Evolutionary conservation across 352 stramenopile genomes (phyloP).

Genomic region (Pythium vanterpoolii): DNA sequence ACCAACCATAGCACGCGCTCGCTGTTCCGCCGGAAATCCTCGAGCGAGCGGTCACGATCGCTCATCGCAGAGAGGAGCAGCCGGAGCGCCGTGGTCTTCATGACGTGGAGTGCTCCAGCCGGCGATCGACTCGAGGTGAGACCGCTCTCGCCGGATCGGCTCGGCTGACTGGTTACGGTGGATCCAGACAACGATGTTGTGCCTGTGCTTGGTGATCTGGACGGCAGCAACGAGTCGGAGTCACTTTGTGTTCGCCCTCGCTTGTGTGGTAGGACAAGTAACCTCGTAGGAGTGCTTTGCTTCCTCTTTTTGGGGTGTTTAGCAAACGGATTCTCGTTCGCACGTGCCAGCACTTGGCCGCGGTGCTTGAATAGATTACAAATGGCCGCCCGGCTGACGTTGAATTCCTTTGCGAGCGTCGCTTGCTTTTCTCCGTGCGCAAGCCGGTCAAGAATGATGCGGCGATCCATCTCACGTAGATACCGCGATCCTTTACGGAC

Average conservation of each 20-base stretch:
- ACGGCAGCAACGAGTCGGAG: neutral
- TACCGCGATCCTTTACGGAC: constrained; percentile 19
- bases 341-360: constrained; percentile 32
- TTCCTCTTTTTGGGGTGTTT: constrained; percentile 53
- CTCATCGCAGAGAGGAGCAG: too few species aligned
- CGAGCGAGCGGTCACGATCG: too few species aligned
- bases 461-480: constrained; percentile 50
- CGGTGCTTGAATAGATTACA: constrained; percentile 59
- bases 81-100: neutral
- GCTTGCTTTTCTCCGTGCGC: constrained; percentile 43
- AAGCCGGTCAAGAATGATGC: constrained; percentile 36
- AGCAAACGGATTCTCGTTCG: constrained; percentile 39
- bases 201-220: neutral
- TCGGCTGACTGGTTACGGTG: neutral
- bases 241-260: neutral
- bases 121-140: neutral
- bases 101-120: neutral
- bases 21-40: too few species aligned
- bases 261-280: too few species aligned
- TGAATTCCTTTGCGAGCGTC: constrained; percentile 52
- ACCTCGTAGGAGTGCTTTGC: too few species aligned
- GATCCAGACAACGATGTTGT: neutral
- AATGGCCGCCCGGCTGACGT: constrained; percentile 52
- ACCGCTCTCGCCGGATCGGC: neutral
- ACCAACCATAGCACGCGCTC: too few species aligned